Percentiles rank a stretch among this genome's conserved stretches.
Conservation (phyloP, 768 basidiomycete species). For the Tylopilus sp. region DNA sequence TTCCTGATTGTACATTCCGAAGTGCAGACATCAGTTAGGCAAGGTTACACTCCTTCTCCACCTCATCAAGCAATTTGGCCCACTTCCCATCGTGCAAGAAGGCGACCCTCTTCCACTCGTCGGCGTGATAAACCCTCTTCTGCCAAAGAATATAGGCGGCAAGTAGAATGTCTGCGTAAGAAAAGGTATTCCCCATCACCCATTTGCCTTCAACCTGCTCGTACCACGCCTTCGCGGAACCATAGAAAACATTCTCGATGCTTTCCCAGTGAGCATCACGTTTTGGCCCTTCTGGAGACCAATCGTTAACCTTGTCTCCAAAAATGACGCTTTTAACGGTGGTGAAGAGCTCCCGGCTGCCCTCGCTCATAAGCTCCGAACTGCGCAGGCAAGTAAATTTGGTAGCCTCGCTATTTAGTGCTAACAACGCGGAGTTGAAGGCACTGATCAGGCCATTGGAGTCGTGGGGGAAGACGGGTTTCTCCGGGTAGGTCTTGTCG, state of each 20-base stretch:
- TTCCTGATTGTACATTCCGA: too few species aligned
- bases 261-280: constrained; percentile 27
- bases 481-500: constrained; percentile 34
- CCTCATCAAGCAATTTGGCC: too few species aligned
- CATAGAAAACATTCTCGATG: constrained; percentile 12
- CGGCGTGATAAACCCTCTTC: too few species aligned
- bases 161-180: too few species aligned
- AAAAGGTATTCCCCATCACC: too few species aligned
- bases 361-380: constrained; percentile 29
- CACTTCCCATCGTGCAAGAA: too few species aligned
- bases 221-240: too few species aligned
- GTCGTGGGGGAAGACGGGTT: constrained; percentile 23
- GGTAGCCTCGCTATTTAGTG: constrained; percentile 1
- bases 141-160: too few species aligned
- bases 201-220: too few species aligned
- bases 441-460: constrained; percentile 22
- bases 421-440: constrained; percentile 8
- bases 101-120: too few species aligned
- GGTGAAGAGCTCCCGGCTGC: constrained; percentile 38
- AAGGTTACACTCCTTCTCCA: too few species aligned
- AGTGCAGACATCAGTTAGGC: too few species aligned
- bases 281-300: constrained; percentile 35
- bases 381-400: constrained; percentile 21
- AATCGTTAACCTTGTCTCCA: constrained; percentile 38
- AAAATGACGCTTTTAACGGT: constrained; percentile 30